These are phyloP conservation scores for Polyporus arcularius DNA, from an alignment of 768 basidiomycete species.

Conservation along the genomic window DNA sequence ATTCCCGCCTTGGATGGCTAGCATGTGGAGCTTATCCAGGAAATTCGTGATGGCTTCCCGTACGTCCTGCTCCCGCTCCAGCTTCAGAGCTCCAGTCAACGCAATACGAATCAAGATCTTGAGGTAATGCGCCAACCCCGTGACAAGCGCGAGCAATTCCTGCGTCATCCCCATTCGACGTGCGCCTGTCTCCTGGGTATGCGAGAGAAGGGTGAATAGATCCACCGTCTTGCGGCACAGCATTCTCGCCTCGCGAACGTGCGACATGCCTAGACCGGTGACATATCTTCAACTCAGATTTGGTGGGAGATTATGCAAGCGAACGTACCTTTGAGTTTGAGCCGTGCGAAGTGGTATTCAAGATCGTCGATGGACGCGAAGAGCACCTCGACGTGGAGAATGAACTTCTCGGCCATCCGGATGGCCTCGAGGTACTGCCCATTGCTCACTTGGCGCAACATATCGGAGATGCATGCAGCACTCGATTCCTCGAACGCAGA, in stretches of 20 bases:
- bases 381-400: slow-evolving; percentile 95
- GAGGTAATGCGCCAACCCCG: slow-evolving; percentile 98
- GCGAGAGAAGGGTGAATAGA: slow-evolving; percentile 93
- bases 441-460: slow-evolving; percentile 96
- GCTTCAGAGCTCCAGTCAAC: slow-evolving; percentile 90
- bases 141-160: slow-evolving; percentile 94
- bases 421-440: slow-evolving; percentile 96
- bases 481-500: slow-evolving; percentile 99
- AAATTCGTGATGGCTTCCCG: slow-evolving; percentile 85
- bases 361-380: slow-evolving; percentile 98
- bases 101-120: slow-evolving; percentile 99
- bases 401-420: slow-evolving; percentile 98
- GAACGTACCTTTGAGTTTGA: slow-evolving; percentile 80
- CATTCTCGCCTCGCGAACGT: slow-evolving; percentile 97
- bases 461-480: slow-evolving; percentile 98
- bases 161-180: slow-evolving; percentile 96
- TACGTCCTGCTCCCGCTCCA: slow-evolving; percentile 88
- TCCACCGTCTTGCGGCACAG: slow-evolving; percentile 99
- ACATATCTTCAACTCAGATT: neutral
- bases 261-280: slow-evolving; percentile 80
- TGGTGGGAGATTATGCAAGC: neutral
- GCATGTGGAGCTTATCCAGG: slow-evolving; percentile 88
- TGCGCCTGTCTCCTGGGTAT: slow-evolving; percentile 90
- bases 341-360: slow-evolving; percentile 79
- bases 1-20: slow-evolving; percentile 84